Conservation (phyloP, 805 yeast species). For the Tanozyma kutaoensis region DNA sequence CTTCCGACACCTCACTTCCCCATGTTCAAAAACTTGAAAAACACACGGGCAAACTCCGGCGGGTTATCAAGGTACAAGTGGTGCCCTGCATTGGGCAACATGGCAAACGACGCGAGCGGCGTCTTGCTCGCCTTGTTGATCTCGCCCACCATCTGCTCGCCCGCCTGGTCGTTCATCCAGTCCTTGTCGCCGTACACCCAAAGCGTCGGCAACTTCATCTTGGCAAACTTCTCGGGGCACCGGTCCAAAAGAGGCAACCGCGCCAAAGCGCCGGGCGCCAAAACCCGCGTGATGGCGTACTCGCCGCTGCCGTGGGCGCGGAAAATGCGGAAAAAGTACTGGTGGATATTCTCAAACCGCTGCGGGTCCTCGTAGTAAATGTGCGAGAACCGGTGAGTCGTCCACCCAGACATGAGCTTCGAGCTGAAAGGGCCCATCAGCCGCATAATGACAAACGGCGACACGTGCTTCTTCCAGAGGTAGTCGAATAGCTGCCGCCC, state of each 20-base stretch:
- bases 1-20: slow-evolving; percentile 3
- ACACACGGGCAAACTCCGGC: slow-evolving; percentile 14
- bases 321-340: slow-evolving; percentile 40
- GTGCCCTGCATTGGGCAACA: slow-evolving; percentile 35
- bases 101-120: slow-evolving; percentile 15
- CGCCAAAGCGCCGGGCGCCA: slow-evolving; percentile 47
- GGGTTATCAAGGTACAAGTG: slow-evolving; percentile 43
- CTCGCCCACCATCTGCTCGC: slow-evolving; percentile 17
- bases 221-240: slow-evolving; percentile 26
- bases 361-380: slow-evolving; percentile 17
- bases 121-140: slow-evolving; percentile 6
- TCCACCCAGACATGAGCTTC: slow-evolving; percentile 38
- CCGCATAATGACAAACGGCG: slow-evolving; percentile 43
- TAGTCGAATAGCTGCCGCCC: slow-evolving; percentile 2
- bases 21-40: slow-evolving; percentile 18
- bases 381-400: slow-evolving; percentile 32
- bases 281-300: slow-evolving; percentile 43
- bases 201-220: slow-evolving; percentile 29
- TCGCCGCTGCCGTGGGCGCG: slow-evolving; percentile 52
- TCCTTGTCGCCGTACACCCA: slow-evolving; percentile 60
- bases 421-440: slow-evolving; percentile 42
- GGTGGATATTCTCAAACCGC: slow-evolving; percentile 31
- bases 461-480: slow-evolving; percentile 40
- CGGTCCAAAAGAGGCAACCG: slow-evolving; percentile 45
- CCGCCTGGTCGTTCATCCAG: slow-evolving; percentile 61